Base-by-base conservation (phyloP, 164 flowering plant genomes). In the Magnolia officinalis region DNA sequence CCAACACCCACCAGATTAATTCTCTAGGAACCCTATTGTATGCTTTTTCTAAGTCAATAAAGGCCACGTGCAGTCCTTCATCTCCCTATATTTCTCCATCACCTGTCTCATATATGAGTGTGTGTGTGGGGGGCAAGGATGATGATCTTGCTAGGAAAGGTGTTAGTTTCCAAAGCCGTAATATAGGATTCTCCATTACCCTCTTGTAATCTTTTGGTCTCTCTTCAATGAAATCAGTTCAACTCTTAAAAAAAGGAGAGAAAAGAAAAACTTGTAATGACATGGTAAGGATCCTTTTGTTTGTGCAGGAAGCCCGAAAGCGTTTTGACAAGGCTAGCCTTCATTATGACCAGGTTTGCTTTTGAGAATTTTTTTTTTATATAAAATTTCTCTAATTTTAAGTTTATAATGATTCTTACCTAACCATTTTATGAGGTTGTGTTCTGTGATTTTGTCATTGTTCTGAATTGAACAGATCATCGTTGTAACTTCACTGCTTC, bases 241-340 rank as follows among this genome's bases (percentile, higher is more conserved):
- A 37, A 37, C 45, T 37, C 45, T 37, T 37, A 37, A 37, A 37
- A 37, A 37, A 37, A 55, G 10, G 10, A 9, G 61, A 10, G 18
- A 55, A 3, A 55, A 16, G 61, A 55, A 55, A 55, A 55, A 3
- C 45, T 55, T 55, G 61, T 10, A 16, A 37, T 55, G 13, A 55
- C 10, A 55, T 55, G 61, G 61, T 55, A 37, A 37, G 61, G 13
- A 23, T 55, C 29, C 67, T 63, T 79, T 14, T 74, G 23, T 52
- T 80, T 52, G 31, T 85, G 81, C 87, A 91, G 95, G 95, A 91
- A 83, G 91, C 92, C 13, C 84, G 92, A 18, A 91, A 88, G 81
- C 88, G 89, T 58, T 91, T 91, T 84, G 95, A 91, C 82, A 91
- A 89, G 82, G 91, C 92, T 63, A 84, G 84, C 78, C 82, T 87